Base-by-base conservation (phyloP, 306 rosid species). In the Purshia tridentata region DNA sequence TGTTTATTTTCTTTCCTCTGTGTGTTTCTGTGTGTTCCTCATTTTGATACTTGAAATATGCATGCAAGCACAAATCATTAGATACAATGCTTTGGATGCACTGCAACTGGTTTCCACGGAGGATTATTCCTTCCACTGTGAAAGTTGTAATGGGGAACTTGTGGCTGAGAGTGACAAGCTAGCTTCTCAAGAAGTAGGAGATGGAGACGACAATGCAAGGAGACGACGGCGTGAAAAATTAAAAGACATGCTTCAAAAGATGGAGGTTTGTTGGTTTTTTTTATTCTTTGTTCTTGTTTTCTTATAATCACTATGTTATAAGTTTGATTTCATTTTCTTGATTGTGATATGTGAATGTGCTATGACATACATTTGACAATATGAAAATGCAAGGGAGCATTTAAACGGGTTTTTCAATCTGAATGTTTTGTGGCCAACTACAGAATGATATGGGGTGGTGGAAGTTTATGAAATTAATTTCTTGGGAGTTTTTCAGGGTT, bases 21-120 rank as follows among this genome's bases (percentile, higher is more conserved):
- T 48, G n/a, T 45, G 23, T 51, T 14, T 40, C 11, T 16, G 40
- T 51, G 29, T 40, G 44, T 37, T 64, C 11, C 37, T 54, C 19
- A 11, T 52, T 45, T 62, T 41, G 46, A 40, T 62, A 23, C 35
- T 49, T 15, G 15, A 57, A 53, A 14, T 53, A 50, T 52, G 39
- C 58, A 51, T 73, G 61, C 35, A 10, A 53, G 13, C 41, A 19
- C 53, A 78, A 72, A 57, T 78, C 48, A 72, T 67, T 81, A 94
- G 99, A 74, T 94, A 91, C 81, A 94, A 83, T 78, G 97, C 99
- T 69, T 84, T 92, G 87, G 98, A 92, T 72, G 98, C 98, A 6
- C 80, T 85, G 78, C 90, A 90, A 84, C 85, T 94, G 69, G 68
- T 91, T 35, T 94, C 97, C n/a, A 10, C 86, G 86, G 98, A 88